Evolutionary conservation across 2,329 filamentous ascomycete genomes (phyloP).

Genomic region (Trichoderma oligosporum): DNA sequence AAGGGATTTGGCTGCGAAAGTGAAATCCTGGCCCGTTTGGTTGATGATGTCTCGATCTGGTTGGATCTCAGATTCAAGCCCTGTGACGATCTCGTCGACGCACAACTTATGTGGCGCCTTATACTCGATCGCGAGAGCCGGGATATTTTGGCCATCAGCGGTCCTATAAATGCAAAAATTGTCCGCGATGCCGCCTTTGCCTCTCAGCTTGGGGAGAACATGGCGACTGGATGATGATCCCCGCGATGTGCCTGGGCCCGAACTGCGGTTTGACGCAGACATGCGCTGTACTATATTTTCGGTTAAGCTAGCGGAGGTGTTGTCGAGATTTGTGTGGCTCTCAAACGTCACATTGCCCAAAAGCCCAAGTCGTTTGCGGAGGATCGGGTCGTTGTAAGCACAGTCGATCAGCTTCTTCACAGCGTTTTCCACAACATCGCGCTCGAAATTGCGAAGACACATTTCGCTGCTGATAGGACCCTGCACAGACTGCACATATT

Average conservation of each 20-base stretch:
- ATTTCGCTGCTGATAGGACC: constrained; percentile 34
- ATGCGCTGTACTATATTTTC: too few species aligned
- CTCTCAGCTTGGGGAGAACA: not conserved
- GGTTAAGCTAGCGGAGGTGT: too few species aligned
- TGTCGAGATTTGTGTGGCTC: not conserved
- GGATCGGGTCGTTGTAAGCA: constrained; percentile 29
- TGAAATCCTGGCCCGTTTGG: not conserved
- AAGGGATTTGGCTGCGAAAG: constrained; percentile 23
- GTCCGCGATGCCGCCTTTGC: constrained; percentile 31
- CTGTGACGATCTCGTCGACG: constrained; percentile 27
- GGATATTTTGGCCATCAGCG: constrained; percentile 20
- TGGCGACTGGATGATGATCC: too few species aligned
- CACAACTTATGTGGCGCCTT: constrained; percentile 38
- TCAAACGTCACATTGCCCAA: constrained; percentile 28
- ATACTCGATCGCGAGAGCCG: constrained; percentile 35
- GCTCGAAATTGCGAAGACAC: constrained; percentile 33
- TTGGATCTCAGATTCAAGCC: not conserved
- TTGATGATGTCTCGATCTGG: not conserved
- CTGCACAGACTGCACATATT: constrained; percentile 31
- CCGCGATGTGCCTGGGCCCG: too few species aligned
- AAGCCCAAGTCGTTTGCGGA: not conserved
- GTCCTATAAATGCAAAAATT: constrained; percentile 29
- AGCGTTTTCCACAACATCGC: constrained; percentile 34
- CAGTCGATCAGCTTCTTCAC: constrained; percentile 33
- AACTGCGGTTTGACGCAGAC: too few species aligned